phyloP scores from a whole-genome alignment of 805 yeast species.

The Hanseniaspora nectarophila region DNA sequence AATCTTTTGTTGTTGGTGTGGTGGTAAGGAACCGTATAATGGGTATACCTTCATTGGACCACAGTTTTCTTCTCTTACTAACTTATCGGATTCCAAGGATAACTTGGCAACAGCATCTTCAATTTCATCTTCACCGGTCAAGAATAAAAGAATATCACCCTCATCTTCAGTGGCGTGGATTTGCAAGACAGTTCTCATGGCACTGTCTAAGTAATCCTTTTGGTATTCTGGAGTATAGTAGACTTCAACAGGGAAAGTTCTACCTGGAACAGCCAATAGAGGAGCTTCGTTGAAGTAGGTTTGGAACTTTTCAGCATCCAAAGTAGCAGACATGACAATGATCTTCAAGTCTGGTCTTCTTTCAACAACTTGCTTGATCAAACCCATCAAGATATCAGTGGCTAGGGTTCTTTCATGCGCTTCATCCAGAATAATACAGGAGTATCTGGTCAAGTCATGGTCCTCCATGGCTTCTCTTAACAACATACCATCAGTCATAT shows the following conservation, averaged over 20 bases:
- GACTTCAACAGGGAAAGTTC: slow-evolving; percentile 94
- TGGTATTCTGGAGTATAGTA: slow-evolving; percentile 95
- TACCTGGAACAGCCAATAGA: slow-evolving; percentile 88
- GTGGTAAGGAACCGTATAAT: slow-evolving; percentile 90
- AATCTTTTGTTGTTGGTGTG: slow-evolving; percentile 85
- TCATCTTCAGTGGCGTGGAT: slow-evolving; percentile 93
- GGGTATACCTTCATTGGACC: slow-evolving; percentile 90
- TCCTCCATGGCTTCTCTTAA: slow-evolving; percentile 96
- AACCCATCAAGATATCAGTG: slow-evolving; percentile 93
- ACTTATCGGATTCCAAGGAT: slow-evolving; percentile 75
- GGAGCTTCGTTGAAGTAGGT: slow-evolving; percentile 84
- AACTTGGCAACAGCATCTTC: slow-evolving; percentile 92
- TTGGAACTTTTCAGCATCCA: slow-evolving; percentile 95
- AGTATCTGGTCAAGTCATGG: slow-evolving; percentile 64
- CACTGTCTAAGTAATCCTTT: slow-evolving; percentile 87
- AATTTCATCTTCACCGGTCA: slow-evolving; percentile 96
- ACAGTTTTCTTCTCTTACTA: slow-evolving; percentile 75
- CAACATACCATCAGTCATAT: slow-evolving; percentile 98
- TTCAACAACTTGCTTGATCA: slow-evolving; percentile 65
- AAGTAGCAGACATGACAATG: slow-evolving; percentile 93
- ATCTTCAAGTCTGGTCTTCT: slow-evolving; percentile 82
- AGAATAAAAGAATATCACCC: slow-evolving; percentile 76
- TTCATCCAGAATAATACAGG: slow-evolving; percentile 89
- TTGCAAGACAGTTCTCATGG: slow-evolving; percentile 87
- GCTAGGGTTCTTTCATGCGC: slow-evolving; percentile 97